Evolutionary conservation across 441 rosid genomes (phyloP).

Genomic region (Isatis lusitanica): DNA sequence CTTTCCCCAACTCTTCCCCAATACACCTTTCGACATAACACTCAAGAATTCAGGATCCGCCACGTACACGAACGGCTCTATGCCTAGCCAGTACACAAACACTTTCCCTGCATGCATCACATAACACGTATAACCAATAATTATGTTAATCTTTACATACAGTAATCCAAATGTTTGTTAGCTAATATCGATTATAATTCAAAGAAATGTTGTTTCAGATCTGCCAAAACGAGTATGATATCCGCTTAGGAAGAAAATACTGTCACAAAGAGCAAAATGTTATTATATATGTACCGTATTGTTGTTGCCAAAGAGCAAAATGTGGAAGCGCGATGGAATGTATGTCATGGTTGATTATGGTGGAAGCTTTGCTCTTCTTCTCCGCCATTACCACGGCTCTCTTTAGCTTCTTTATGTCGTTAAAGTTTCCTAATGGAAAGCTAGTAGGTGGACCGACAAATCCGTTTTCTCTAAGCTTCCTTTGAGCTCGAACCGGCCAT

Average conservation of each 20-base stretch:
- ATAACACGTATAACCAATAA: not conserved
- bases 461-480: constrained; percentile 62
- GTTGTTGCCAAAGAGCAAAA: constrained; percentile 75
- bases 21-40: constrained; percentile 60
- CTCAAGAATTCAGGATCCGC: constrained; percentile 89
- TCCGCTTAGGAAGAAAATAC: not conserved
- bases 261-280: no score
- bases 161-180: not conserved
- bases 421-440: constrained; percentile 73
- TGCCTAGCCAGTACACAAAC: constrained; percentile 89
- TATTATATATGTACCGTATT: constrained; percentile 57
- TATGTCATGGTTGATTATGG: constrained; percentile 63
- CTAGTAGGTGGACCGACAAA: constrained; percentile 75
- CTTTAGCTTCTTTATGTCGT: constrained; percentile 53
- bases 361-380: constrained; percentile 22
- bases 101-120: constrained; percentile 74
- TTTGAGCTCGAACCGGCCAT: constrained; percentile 48
- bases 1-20: constrained; percentile 95
- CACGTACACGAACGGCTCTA: constrained; percentile 82
- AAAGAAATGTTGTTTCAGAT: no score
- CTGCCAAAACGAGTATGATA: no score
- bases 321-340: constrained; percentile 77
- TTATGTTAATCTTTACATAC: not conserved
- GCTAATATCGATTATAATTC: no score
- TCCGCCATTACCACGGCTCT: not conserved